Evolutionary conservation across 1,284 basidiomycete species (phyloP).

Genomic region (Trametes polyzona): DNA sequence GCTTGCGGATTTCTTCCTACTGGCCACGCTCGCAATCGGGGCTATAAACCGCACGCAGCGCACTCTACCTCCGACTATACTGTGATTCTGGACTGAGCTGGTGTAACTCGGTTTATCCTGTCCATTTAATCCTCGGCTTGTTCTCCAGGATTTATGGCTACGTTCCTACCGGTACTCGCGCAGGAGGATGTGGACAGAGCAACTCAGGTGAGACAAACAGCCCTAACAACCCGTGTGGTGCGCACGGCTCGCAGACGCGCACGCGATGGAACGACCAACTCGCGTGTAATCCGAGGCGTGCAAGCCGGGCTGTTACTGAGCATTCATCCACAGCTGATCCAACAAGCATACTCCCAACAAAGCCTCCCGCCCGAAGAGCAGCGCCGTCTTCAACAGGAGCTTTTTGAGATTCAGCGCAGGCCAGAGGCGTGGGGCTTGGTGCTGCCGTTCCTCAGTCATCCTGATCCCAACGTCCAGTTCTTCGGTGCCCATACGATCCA

Average conservation of each 20-base stretch:
- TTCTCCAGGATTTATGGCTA: constrained; percentile 12
- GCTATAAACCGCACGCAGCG: too few species aligned
- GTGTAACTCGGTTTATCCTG: neutral
- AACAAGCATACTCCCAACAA: constrained; percentile 59
- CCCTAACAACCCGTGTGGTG: too few species aligned
- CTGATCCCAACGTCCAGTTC: constrained; percentile 85
- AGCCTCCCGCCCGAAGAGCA: constrained; percentile 58
- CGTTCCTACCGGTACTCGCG: constrained; percentile 49
- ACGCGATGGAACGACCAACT: too few species aligned
- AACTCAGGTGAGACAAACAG: constrained; percentile 43
- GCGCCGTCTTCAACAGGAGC: constrained; percentile 67
- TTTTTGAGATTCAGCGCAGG: constrained; percentile 75
- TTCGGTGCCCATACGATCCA: constrained; percentile 91
- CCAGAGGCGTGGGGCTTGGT: constrained; percentile 81
- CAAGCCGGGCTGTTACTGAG: neutral
- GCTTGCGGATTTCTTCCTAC: too few species aligned
- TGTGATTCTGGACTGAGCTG: neutral
- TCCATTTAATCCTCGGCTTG: neutral
- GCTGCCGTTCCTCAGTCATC: constrained; percentile 68
- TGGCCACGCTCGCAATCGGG: too few species aligned
- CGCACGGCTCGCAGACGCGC: too few species aligned
- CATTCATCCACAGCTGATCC: constrained; percentile 48
- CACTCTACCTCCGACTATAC: too few species aligned
- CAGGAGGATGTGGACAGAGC: constrained; percentile 50
- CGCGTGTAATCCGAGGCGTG: too few species aligned